phyloP scores from a whole-genome alignment of 192 early-diverging fungal species.

The Podila verticillata region DNA sequence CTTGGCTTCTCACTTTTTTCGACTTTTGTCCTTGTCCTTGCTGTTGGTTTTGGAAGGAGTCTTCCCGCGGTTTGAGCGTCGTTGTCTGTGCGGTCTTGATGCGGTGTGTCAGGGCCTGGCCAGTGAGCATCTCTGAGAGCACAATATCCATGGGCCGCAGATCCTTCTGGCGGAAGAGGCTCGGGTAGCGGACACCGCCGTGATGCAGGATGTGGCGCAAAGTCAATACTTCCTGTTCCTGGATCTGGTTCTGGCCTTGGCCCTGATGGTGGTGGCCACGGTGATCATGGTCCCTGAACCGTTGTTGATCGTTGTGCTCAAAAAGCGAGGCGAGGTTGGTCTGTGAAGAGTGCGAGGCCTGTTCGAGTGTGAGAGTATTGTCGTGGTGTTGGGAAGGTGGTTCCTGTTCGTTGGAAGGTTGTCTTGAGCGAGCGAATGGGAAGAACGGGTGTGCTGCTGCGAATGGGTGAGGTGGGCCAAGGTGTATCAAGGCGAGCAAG shows the following conservation, averaged over 20 bases:
- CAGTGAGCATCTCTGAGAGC: conserved; percentile 20
- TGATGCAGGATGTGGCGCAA: conserved; percentile 54
- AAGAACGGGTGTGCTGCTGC: conserved; percentile 23
- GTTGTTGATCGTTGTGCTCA: background rate
- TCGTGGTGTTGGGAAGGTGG: background rate
- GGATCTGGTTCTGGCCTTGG: background rate
- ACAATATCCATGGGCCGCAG: background rate
- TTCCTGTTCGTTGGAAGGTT: background rate
- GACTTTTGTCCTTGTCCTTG: conserved; percentile 14
- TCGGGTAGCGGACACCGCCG: conserved; percentile 36
- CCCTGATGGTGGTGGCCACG: background rate
- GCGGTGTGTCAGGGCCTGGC: conserved; percentile 19
- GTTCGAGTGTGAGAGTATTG: too few species aligned
- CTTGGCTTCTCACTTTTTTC: conserved; percentile 27
- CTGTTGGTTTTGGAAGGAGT: background rate
- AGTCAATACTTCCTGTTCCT: conserved; percentile 15
- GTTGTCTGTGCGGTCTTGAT: conserved; percentile 5
- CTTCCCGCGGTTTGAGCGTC: conserved; percentile 2
- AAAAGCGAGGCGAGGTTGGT: background rate
- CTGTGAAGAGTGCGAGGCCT: background rate
- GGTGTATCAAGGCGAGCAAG: conserved; percentile 11
- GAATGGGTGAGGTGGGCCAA: conserved; percentile 1
- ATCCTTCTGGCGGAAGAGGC: conserved; percentile 45
- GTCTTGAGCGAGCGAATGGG: background rate
- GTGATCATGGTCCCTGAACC: background rate